Evolutionary conservation across 768 basidiomycete genomes (phyloP).

Genomic region (Nidularia pulvinata): DNA sequence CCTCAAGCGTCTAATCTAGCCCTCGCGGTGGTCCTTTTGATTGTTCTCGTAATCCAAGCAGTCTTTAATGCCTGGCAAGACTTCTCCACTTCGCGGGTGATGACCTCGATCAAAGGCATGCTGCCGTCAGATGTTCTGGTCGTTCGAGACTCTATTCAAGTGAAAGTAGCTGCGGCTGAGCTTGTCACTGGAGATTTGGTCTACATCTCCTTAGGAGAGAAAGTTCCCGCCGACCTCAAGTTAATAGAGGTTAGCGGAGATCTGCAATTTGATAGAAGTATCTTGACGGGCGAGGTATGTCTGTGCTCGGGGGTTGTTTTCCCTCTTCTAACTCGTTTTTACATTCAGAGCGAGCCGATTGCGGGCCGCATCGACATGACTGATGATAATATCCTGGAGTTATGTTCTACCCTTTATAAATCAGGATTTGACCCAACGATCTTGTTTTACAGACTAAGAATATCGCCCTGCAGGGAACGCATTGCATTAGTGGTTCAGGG

Average conservation of each 20-base stretch:
- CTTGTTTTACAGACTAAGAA: constrained; percentile 44
- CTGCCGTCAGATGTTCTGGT: constrained; percentile 66
- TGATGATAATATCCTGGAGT: constrained; percentile 28
- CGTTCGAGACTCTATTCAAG: constrained; percentile 45
- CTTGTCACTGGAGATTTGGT: constrained; percentile 72
- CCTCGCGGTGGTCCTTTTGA: constrained; percentile 53
- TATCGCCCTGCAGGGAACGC: constrained; percentile 57
- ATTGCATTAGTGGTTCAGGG: constrained; percentile 49
- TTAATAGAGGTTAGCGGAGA: constrained; percentile 60
- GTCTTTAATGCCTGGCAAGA: constrained; percentile 53
- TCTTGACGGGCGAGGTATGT: constrained; percentile 57
- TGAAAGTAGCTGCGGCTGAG: constrained; percentile 53
- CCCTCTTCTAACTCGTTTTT: background rate
- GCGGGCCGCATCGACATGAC: constrained; percentile 26
- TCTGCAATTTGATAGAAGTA: constrained; percentile 59
- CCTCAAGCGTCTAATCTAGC: constrained; percentile 58
- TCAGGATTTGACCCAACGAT: constrained; percentile 14
- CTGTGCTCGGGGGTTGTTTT: background rate
- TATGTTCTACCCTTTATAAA: background rate
- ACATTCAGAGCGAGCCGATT: constrained; percentile 27
- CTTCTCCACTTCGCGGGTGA: constrained; percentile 55
- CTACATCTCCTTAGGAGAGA: constrained; percentile 60
- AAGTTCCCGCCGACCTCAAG: constrained; percentile 70
- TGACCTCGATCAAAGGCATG: constrained; percentile 66
- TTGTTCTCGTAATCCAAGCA: constrained; percentile 34